Conservation (phyloP, 176 grass and related monocot species). For the Hyparrhenia diplandra region DNA sequence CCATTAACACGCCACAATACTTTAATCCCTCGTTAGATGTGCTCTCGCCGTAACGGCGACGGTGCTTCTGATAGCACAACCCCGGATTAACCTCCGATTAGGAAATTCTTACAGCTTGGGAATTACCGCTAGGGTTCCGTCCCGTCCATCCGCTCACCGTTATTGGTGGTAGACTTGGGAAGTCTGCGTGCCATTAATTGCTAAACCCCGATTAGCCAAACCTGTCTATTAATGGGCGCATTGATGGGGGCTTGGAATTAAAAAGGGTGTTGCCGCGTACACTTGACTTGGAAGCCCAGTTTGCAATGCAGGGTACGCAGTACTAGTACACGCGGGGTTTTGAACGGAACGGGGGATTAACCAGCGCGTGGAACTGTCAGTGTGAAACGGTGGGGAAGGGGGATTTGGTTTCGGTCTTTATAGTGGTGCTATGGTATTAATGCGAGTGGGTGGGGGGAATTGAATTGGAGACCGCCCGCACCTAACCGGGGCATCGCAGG, state of each 20-base stretch:
- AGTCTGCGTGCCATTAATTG: slow-evolving; percentile 24
- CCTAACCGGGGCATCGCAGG: slow-evolving; percentile 61
- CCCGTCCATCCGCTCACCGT: not conserved
- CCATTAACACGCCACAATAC: slow-evolving; percentile 12
- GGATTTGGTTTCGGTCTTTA: slow-evolving; percentile 36
- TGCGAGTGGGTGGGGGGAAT: slow-evolving; percentile 65
- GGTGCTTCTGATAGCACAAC: slow-evolving; percentile 6
- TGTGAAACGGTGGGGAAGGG: slow-evolving; percentile 1
- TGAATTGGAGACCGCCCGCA: slow-evolving; percentile 65
- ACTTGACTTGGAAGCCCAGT: slow-evolving; percentile 32
- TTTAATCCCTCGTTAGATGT: slow-evolving; percentile 36
- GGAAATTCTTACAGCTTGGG: not conserved
- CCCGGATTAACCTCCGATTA: slow-evolving; percentile 11
- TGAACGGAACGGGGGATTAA: slow-evolving; percentile 26
- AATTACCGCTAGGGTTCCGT: slow-evolving; percentile 43
- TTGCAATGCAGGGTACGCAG: slow-evolving; percentile 25
- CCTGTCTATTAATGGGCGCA: slow-evolving; percentile 28
- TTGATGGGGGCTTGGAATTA: slow-evolving; percentile 25
- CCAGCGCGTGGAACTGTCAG: not conserved
- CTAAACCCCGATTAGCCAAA: slow-evolving; percentile 38
- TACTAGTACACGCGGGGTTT: not conserved
- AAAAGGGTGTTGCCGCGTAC: slow-evolving; percentile 29
- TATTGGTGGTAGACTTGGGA: slow-evolving; percentile 7
- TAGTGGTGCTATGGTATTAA: slow-evolving; percentile 42
- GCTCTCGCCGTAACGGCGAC: slow-evolving; percentile 59